phyloP scores from a whole-genome alignment of 371 early-diverging fungal species.

The Fennellomyces sp. region DNA sequence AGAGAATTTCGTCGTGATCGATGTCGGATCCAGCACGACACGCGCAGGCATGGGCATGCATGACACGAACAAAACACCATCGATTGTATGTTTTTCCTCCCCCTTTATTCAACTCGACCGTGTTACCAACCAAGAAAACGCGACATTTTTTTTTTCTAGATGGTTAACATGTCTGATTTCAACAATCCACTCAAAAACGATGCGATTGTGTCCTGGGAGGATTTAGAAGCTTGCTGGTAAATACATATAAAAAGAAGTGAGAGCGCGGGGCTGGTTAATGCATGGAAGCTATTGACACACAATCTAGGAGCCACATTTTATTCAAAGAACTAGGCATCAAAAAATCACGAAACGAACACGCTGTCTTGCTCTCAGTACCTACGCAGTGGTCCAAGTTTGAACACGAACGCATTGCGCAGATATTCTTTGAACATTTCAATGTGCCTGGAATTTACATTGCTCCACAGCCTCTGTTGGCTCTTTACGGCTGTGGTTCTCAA shows the following conservation, averaged over 20 bases:
- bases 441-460: constrained; percentile 85
- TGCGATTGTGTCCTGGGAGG: constrained; percentile 75
- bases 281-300: constrained; percentile 1
- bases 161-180: constrained; percentile 37
- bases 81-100: constrained; percentile 49
- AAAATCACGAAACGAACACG: constrained; percentile 75
- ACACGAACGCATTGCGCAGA: constrained; percentile 79
- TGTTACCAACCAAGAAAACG: constrained; percentile 3
- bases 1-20: constrained; percentile 78
- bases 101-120: not conserved
- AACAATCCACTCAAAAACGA: constrained; percentile 66
- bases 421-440: constrained; percentile 90
- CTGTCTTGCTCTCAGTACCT: constrained; percentile 81
- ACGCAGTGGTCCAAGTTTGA: constrained; percentile 84
- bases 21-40: constrained; percentile 67
- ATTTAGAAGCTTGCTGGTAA: constrained; percentile 74
- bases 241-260: not conserved
- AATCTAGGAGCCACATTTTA: constrained; percentile 70
- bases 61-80: constrained; percentile 73
- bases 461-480: constrained; percentile 80
- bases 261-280: not conserved
- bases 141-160: constrained; percentile 20
- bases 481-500: constrained; percentile 79
- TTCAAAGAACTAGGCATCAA: constrained; percentile 78
- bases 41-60: constrained; percentile 72